These are phyloP conservation scores for Paecilomyces sp. DNA, from an alignment of 2,329 filamentous ascomycete species.

Conservation along the genomic window DNA sequence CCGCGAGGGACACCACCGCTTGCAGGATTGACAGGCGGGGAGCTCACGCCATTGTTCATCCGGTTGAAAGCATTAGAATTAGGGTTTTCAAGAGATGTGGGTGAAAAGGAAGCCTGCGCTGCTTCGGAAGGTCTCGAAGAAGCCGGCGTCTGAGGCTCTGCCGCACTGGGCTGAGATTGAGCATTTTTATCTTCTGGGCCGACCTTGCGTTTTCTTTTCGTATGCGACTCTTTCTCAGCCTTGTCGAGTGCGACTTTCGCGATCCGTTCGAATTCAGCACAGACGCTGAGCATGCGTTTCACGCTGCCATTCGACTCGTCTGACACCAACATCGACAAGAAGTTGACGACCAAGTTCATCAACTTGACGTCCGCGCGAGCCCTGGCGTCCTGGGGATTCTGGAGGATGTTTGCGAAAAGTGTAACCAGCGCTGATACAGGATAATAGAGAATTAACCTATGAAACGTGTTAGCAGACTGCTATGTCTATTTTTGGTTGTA, in stretches of 20 bases:
- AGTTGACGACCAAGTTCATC: constrained; percentile 89
- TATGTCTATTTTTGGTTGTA: neutral
- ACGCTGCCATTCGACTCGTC: constrained; percentile 88
- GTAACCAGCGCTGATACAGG: constrained; percentile 93
- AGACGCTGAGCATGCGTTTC: constrained; percentile 87
- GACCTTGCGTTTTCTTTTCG: constrained; percentile 77
- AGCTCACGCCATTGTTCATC: constrained; percentile 13
- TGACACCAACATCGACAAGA: constrained; percentile 78
- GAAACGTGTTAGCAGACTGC: constrained; percentile 10
- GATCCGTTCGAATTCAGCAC: constrained; percentile 94
- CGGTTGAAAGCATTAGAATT: constrained; percentile 9
- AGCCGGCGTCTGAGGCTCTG: constrained; percentile 8
- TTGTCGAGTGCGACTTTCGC: constrained; percentile 86
- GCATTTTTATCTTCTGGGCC: constrained; percentile 41
- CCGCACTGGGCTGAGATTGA: constrained; percentile 15
- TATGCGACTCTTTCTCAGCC: constrained; percentile 74
- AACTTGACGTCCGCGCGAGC: constrained; percentile 82
- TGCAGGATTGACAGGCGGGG: constrained; percentile 16
- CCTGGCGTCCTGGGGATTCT: constrained; percentile 84
- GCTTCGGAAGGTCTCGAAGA: constrained; percentile 20
- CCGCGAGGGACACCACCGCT: constrained; percentile 14
- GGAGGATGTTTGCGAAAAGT: constrained; percentile 89
- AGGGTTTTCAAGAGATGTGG: constrained; percentile 15
- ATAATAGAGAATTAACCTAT: constrained; percentile 85
- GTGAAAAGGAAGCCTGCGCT: constrained; percentile 15